Percentiles rank a stretch among this genome's conserved stretches.
These are phyloP conservation scores for Leccinum pallidistipes DNA, from an alignment of 1,284 basidiomycete species.

Conservation along the genomic window DNA sequence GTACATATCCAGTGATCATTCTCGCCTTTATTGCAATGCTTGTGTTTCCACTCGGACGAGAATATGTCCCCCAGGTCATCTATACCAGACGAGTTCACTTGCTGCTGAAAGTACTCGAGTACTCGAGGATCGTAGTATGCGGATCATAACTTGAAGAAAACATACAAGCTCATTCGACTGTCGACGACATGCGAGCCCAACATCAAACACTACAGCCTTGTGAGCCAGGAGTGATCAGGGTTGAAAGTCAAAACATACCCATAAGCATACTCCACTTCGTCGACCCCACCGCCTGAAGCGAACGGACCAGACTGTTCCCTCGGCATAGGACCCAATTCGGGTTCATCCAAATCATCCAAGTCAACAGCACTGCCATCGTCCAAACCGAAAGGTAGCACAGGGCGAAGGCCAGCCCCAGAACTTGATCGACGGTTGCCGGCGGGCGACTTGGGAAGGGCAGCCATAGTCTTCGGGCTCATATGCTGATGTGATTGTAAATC, in stretches of 20 bases:
- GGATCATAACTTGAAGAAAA: background rate
- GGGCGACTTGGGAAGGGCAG: constrained; percentile 85
- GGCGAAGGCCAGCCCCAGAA: constrained; percentile 77
- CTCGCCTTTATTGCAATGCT: background rate
- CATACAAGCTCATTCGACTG: background rate
- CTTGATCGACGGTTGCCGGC: constrained; percentile 76
- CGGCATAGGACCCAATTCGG: constrained; percentile 74
- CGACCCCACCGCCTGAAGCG: constrained; percentile 75
- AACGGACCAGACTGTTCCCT: constrained; percentile 72
- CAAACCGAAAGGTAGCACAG: constrained; percentile 77
- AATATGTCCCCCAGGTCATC: background rate
- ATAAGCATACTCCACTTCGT: constrained; percentile 86
- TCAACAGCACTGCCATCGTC: constrained; percentile 70
- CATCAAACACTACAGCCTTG: constrained; percentile 27
- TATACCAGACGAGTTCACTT: background rate
- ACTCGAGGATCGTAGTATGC: background rate
- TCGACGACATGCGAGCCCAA: background rate
- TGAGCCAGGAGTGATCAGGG: constrained; percentile 13
- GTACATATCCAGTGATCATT: background rate
- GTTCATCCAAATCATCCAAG: constrained; percentile 59
- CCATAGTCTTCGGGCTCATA: constrained; percentile 92
- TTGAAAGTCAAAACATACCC: constrained; percentile 51
- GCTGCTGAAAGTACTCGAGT: background rate
- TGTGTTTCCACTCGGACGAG: background rate
- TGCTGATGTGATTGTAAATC: constrained; percentile 53